Percentiles rank a stretch among this genome's conserved stretches.
Evolutionary conservation across 345 rosid genomes (phyloP).

Genomic region (Syzygium aromaticum): DNA sequence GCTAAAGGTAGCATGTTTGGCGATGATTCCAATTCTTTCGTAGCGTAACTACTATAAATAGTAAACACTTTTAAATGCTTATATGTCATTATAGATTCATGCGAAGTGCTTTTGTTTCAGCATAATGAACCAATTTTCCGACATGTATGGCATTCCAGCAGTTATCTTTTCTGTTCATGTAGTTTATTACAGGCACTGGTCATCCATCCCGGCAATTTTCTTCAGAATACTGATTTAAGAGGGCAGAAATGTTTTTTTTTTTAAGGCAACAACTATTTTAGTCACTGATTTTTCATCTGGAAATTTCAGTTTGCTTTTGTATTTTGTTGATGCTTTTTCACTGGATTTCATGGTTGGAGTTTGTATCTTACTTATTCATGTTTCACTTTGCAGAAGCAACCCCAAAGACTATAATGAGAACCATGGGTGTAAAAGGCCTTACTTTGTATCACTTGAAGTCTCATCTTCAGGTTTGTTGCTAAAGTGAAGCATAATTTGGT

Average conservation of each 20-base stretch:
- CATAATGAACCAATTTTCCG: not conserved
- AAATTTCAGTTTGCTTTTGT: not conserved
- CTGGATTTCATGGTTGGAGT: not conserved
- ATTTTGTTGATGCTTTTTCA: not conserved
- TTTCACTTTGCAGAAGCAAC: constrained; percentile 63
- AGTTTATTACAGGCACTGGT: not conserved
- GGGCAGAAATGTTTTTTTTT: not conserved
- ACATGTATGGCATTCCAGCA: not conserved
- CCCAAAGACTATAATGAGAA: constrained; percentile 84
- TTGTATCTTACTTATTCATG: not conserved
- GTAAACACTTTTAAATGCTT: not conserved
- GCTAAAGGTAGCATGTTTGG: not conserved
- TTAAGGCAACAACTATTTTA: not conserved
- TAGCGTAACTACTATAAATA: not conserved
- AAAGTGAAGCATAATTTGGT: not conserved
- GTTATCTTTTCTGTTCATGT: not conserved
- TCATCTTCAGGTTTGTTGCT: constrained; percentile 72
- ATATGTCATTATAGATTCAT: not conserved
- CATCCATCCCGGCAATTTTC: not conserved
- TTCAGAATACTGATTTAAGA: not conserved
- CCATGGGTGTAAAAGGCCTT: constrained; percentile 92
- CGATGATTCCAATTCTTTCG: not conserved
- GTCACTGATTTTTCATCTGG: not conserved
- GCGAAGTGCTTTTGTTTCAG: not conserved
- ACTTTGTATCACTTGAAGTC: constrained; percentile 91